Base-by-base conservation (phyloP, 805 yeast genomes). In the Sugiyamaella valdiviana region DNA sequence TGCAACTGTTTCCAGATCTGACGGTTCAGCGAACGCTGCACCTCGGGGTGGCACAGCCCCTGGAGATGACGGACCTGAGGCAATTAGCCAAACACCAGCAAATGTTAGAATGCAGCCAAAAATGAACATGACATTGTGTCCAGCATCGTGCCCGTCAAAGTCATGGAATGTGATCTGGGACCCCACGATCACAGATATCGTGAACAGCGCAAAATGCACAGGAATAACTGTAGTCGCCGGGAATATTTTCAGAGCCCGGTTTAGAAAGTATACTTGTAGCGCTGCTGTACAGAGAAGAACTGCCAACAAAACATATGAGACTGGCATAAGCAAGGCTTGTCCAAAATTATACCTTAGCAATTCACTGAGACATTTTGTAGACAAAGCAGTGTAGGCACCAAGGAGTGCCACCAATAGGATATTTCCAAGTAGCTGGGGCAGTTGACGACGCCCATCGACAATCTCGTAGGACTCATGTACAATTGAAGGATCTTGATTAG, bases 161-260 rank as follows among this genome's bases (percentile, higher is more conserved):
- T 73, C 77, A 23, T 65, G 63, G 52, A 71, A 73, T 6, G 73
- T 63, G 5, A 70, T 54, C 9, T 68, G 67, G 0, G 76, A 71
- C n/a, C 75, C 75, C 5, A 67, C 32, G 22, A 71, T 62, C 2
- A 73, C 75, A 2, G 74, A 66, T 7, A 69, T 51, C 0, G 77
- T 73, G 63, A 76, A 75, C 29, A 72, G 66, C 4, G 69, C 74
- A 61, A 74, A 75, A 54, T 75, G 78, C 36, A 74, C 66, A 0
- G 80, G 79, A 6, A 76, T 71, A 2, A 76, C 78, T 5, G 70
- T 66, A 36, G 76, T 72, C 2, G 76, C 70, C 15, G 69, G 69
- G 45, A 70, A 74, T 12, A 61, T 55, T 36, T 63, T 63, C 36
- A 76, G 59, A 2, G 74, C 69, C 15, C 66, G 63, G 51, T 68